phyloP scores from a whole-genome alignment of 345 rosid genomes.

The Microcos paniculata region DNA sequence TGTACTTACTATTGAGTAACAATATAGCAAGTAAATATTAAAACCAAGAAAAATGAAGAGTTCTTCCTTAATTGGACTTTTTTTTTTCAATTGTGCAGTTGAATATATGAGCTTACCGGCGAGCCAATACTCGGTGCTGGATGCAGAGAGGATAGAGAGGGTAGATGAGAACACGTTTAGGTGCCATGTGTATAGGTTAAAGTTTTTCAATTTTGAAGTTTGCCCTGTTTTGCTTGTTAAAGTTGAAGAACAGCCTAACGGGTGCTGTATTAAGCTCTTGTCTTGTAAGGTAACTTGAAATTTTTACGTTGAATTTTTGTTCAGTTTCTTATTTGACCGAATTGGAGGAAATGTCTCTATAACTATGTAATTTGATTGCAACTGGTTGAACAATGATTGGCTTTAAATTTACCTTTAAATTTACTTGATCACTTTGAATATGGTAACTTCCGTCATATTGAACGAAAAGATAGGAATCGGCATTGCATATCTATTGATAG shows the following conservation, averaged over 20 bases:
- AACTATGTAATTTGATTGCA: not conserved
- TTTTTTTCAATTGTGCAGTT: slow-evolving; percentile 34
- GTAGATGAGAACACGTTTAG: slow-evolving; percentile 80
- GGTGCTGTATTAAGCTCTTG: slow-evolving; percentile 88
- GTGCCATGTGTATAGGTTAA: slow-evolving; percentile 81
- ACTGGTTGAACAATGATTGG: not conserved
- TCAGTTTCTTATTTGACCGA: not conserved
- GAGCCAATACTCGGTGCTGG: slow-evolving; percentile 96
- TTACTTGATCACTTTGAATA: not conserved
- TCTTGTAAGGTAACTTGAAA: slow-evolving; percentile 70
- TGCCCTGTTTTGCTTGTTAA: slow-evolving; percentile 91
- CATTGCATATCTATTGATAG: not conserved
- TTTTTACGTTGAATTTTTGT: not conserved
- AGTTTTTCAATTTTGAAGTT: slow-evolving; percentile 85
- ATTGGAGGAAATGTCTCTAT: not conserved
- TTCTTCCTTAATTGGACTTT: not conserved
- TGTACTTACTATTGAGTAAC: too few relatives aligned
- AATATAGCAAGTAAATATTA: too few relatives aligned
- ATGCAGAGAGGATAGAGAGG: slow-evolving; percentile 96
- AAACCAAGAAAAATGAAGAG: too few relatives aligned
- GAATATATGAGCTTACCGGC: slow-evolving; percentile 98
- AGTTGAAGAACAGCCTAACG: slow-evolving; percentile 85
- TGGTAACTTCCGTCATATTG: not conserved
- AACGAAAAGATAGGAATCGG: not conserved
- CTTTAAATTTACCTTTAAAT: not conserved